Base-by-base conservation (phyloP, 345 rosid genomes). In the Salix arbutifolia region DNA sequence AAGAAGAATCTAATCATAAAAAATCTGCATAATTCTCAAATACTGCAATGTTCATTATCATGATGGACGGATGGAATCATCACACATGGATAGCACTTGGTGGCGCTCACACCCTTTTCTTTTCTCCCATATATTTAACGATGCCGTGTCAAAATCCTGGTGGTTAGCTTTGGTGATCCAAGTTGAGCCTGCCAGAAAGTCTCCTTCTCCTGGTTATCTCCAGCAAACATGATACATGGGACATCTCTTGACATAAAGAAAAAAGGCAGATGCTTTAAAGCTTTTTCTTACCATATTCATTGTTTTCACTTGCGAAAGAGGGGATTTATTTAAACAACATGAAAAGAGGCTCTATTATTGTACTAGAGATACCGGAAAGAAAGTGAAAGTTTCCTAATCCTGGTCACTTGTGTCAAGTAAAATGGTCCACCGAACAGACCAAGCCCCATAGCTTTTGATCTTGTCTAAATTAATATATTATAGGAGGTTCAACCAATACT, bases 241-340 rank as follows among this genome's bases (percentile, higher is more conserved):
- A 76, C 76, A 21, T 38, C 77, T 77, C 81, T 76, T 21, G 28
- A 73, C 82, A 53, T 13, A 69, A 71, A 81, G 40, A 35, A 31
- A 68, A 53, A 81, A 64, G 73, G 12, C 60, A 12, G 12, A 69
- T 35, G 77, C 76, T 81, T 80, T 78, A 53, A 9, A 40, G 71
- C 40, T 38, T 71, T 64, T 60, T 69, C 14, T 71, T 64, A 2
- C 52, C 7, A 28, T 48, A 46, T 23, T 38, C 13, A 73, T 67
- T 40, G 33, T 65, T 72, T 72, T 58, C 30, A 42, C 5, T 17
- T 64, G 72, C 65, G 31, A 28, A 66, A 71, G 30, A 23, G 8
- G 30, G 8, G 17, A 8, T 72, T 30, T 23, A 38, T 13, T 46
- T 14, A 40, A 40, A 4, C 37, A 25, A 5, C 5, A 33, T 18